These are phyloP conservation scores for Arthroderma sp. DNA, from an alignment of 2,329 filamentous ascomycete genomes.

Conservation along the genomic window DNA sequence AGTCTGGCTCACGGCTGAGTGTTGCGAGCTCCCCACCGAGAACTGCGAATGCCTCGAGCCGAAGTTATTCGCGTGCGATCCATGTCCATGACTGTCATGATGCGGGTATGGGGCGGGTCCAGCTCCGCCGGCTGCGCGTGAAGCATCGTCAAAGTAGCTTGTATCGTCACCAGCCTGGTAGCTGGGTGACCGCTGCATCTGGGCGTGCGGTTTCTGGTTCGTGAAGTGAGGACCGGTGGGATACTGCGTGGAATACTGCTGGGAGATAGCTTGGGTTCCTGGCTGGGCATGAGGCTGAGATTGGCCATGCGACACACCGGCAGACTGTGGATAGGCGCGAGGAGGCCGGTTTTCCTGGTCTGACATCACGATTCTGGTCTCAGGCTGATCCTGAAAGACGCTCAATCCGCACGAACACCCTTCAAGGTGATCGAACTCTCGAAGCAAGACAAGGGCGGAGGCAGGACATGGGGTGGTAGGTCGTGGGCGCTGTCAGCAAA, in stretches of 20 bases:
- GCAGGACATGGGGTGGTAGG: background rate
- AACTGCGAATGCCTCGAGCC: constrained; percentile 28
- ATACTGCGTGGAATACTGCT: constrained; percentile 20
- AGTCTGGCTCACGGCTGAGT: constrained; percentile 28
- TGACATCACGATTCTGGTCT: background rate
- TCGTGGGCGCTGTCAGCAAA: background rate
- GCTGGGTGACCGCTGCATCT: constrained; percentile 50
- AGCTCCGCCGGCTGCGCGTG: constrained; percentile 15
- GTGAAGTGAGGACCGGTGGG: constrained; percentile 31
- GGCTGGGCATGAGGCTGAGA: constrained; percentile 21
- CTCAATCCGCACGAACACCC: background rate
- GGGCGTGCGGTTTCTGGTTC: constrained; percentile 31
- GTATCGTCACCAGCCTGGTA: constrained; percentile 67
- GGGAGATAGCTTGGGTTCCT: constrained; percentile 18
- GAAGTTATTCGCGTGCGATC: constrained; percentile 21
- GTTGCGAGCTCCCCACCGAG: constrained; percentile 24
- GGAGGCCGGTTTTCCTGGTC: background rate
- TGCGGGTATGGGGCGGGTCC: constrained; percentile 24
- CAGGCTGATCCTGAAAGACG: no score
- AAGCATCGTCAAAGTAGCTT: constrained; percentile 35
- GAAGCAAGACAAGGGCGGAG: background rate
- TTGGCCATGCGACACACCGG: constrained; percentile 3
- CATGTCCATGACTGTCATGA: constrained; percentile 25
- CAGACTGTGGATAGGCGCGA: background rate
- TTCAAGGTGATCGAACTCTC: background rate